These are phyloP conservation scores for Eutrema japonicum DNA, from an alignment of 345 rosid species.

Conservation along the genomic window DNA sequence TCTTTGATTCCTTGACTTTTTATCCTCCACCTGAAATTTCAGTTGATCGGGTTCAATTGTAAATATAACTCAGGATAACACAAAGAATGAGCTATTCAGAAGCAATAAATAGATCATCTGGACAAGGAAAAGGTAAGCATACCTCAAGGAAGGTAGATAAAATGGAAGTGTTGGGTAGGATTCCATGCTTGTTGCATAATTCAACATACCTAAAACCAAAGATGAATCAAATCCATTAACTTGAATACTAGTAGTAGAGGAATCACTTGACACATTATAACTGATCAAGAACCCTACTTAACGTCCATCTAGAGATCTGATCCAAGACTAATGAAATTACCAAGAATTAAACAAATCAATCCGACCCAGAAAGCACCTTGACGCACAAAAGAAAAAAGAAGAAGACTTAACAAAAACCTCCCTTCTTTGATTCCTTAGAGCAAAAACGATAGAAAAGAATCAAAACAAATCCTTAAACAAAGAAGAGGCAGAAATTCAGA, in stretches of 20 bases:
- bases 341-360: slow-evolving; percentile 4
- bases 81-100: slow-evolving; percentile 9
- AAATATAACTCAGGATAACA: background rate
- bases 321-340: slow-evolving; percentile 11
- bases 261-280: slow-evolving; percentile 11
- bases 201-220: slow-evolving; percentile 59
- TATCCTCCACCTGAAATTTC: slow-evolving; percentile 59
- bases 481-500: slow-evolving; percentile 14
- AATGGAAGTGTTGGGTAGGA: slow-evolving; percentile 58
- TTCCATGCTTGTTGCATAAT: slow-evolving; percentile 64
- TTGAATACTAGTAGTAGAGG: slow-evolving; percentile 6
- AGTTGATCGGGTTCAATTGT: slow-evolving; percentile 20
- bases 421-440: background rate
- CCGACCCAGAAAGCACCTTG: background rate
- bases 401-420: background rate
- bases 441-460: background rate
- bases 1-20: slow-evolving; percentile 53
- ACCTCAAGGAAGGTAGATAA: slow-evolving; percentile 72
- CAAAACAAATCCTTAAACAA: slow-evolving; percentile 7
- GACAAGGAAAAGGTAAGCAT: slow-evolving; percentile 28
- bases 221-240: slow-evolving; percentile 10
- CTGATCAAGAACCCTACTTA: background rate
- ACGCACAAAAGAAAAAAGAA: slow-evolving; percentile 1
- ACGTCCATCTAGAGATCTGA: slow-evolving; percentile 20
- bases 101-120: background rate